phyloP scores from a whole-genome alignment of 805 yeast species.

The Scheffersomyces ergatensis region DNA sequence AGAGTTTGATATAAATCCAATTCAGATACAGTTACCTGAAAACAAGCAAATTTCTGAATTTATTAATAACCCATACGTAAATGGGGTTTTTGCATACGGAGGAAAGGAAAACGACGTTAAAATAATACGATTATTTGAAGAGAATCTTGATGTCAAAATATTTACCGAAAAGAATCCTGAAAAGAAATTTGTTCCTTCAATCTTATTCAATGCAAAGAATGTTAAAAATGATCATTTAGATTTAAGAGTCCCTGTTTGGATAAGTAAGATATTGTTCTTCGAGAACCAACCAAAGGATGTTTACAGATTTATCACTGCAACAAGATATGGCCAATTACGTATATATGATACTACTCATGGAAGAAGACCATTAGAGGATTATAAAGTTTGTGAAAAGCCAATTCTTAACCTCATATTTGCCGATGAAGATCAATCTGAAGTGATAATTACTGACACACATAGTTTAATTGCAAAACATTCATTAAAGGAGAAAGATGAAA shows the following conservation, averaged over 20 bases:
- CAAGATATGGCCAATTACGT: conserved; percentile 75
- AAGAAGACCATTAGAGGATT: conserved; percentile 61
- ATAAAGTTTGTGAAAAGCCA: conserved; percentile 55
- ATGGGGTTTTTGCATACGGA: conserved; percentile 69
- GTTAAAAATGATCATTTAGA: conserved; percentile 79
- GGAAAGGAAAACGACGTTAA: conserved; percentile 80
- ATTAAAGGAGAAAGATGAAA: conserved; percentile 29
- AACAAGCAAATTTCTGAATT: conserved; percentile 51
- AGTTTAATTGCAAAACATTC: conserved; percentile 57
- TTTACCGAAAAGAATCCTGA: conserved; percentile 18
- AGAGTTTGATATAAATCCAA: conserved; percentile 28
- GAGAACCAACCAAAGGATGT: conserved; percentile 29
- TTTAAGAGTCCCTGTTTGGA: conserved; percentile 80
- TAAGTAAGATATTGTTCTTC: conserved; percentile 54
- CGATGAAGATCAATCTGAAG: conserved; percentile 34
- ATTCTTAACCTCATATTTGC: conserved; percentile 42
- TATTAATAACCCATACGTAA: conserved; percentile 44
- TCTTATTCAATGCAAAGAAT: conserved; percentile 71
- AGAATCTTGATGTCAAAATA: conserved; percentile 13
- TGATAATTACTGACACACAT: conserved; percentile 73
- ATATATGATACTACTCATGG: conserved; percentile 68
- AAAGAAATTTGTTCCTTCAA: conserved; percentile 20
- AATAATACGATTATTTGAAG: conserved; percentile 37
- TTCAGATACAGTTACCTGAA: conserved; percentile 25
- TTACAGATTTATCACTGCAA: conserved; percentile 61